Base-by-base conservation (phyloP, 1,284 basidiomycete genomes). In the Fistulinella cinereoalba region DNA sequence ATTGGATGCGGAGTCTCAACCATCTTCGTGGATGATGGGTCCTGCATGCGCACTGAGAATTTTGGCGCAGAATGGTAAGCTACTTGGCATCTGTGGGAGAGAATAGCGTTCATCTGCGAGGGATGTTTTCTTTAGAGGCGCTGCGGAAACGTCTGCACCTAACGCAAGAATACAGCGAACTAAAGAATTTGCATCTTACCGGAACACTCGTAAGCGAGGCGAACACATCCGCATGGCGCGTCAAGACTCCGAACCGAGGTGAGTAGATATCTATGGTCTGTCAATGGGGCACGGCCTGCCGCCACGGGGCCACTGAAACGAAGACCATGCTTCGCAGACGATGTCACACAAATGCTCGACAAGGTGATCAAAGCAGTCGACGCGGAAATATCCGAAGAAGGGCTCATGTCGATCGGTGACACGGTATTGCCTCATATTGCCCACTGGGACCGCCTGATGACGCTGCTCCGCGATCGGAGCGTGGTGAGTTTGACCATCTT, bases 331-430 rank as follows among this genome's bases (percentile, higher is more conserved):
- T n/a, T 29, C 28, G 28, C n/a, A 62, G 64, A 33, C 2, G 55
- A 62, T 19, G 50, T 62, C 24, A 32, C 48, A 6, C 28, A 41
- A 3, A 54, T 51, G 47, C 43, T 66, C 1, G 57, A 62, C 19
- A 65, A 58, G 37, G 45, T 66, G 60, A 54, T 62, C 43, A 50
- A 46, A 18, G 43, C 51, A 0, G 27, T 63, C 22, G 60, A 62
- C 10, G 55, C 37, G 18, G 60, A 60, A 18, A 16, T 58, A 4
- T 52, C 37, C 1, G 52, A 56, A 31, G 57, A 64, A 3, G 49
- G 49, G 19, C 46, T 62, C 22, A 49, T 59, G 45, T 50, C 52
- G 3, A 40, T 56, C 2, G 55, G 50, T 3, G 57, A 56, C 7
- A 7, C 44, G 1, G 19, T 61, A 10, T 34, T 49, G 8, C 57